These are phyloP conservation scores for Sarocladiaceae sp. DNA, from an alignment of 2,329 filamentous ascomycete species.

Conservation along the genomic window DNA sequence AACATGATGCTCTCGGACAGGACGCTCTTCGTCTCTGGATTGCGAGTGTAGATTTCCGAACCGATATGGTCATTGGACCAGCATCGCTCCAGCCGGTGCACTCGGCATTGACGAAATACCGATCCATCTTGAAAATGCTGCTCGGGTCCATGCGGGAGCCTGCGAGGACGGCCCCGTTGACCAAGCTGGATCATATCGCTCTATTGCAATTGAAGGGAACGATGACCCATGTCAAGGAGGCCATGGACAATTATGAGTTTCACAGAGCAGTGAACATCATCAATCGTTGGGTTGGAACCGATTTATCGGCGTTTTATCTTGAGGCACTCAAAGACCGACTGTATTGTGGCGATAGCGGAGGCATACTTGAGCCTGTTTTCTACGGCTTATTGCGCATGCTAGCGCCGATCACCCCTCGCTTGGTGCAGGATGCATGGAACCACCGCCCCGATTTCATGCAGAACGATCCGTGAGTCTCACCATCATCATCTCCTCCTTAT, in stretches of 20 bases:
- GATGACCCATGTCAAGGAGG: conserved; percentile 55
- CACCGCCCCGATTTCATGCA: conserved; percentile 63
- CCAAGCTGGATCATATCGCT: conserved; percentile 66
- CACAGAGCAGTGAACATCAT: conserved; percentile 67
- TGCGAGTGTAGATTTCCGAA: conserved; percentile 85
- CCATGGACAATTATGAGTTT: conserved; percentile 72
- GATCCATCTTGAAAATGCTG: conserved; percentile 85
- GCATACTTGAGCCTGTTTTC: conserved; percentile 61
- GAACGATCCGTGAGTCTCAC: conserved; percentile 31
- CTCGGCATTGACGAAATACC: conserved; percentile 73
- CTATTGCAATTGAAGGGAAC: conserved; percentile 65
- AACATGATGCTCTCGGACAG: conserved; percentile 68
- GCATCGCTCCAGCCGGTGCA: conserved; percentile 72
- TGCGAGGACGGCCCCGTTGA: conserved; percentile 43
- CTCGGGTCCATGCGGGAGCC: conserved; percentile 65
- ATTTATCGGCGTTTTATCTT: conserved; percentile 90
- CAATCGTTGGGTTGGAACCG: conserved; percentile 73
- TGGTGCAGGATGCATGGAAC: conserved; percentile 86
- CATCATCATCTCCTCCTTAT: background rate
- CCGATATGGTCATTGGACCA: conserved; percentile 76
- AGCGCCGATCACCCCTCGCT: conserved; percentile 70
- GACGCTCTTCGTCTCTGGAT: conserved; percentile 89
- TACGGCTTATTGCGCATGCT: conserved; percentile 71
- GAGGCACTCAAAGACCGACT: conserved; percentile 87
- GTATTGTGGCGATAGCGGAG: conserved; percentile 71